Evolutionary conservation across 139 green algal species (phyloP).

Genomic region (Gonium pectorale): DNA sequence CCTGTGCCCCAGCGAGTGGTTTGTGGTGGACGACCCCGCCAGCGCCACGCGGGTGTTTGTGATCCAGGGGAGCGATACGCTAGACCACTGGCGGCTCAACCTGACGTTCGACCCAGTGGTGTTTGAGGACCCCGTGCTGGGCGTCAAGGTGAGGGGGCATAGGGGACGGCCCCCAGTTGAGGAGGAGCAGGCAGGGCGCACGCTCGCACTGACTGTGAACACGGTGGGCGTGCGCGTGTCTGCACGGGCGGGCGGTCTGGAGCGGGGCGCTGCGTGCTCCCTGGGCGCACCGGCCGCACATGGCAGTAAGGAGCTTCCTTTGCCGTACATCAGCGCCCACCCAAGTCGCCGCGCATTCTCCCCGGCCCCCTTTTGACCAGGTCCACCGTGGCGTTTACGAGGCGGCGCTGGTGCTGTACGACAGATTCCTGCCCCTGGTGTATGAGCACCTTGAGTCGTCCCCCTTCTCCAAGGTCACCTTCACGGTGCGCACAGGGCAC

Average conservation of each 20-base stretch:
- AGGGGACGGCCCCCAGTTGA: too few species aligned
- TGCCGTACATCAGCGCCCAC: too few species aligned
- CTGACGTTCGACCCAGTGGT: slow-evolving; percentile 95
- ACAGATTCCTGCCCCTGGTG: slow-evolving; percentile 90
- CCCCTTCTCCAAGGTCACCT: slow-evolving; percentile 79
- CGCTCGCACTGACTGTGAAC: too few species aligned
- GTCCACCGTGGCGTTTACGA: slow-evolving; percentile 97
- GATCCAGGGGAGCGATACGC: slow-evolving; percentile 75
- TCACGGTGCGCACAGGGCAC: slow-evolving; percentile 85
- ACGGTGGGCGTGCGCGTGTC: too few species aligned
- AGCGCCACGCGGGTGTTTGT: slow-evolving; percentile 78
- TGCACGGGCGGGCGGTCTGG: too few species aligned
- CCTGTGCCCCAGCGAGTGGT: slow-evolving; percentile 87
- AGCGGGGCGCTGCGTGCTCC: too few species aligned
- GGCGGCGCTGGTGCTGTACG: slow-evolving; percentile 87
- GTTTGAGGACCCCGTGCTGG: slow-evolving; percentile 91
- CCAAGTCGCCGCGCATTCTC: too few species aligned
- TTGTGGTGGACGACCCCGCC: slow-evolving; percentile 82
- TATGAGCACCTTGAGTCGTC: slow-evolving; percentile 83
- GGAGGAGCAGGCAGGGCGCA: too few species aligned
- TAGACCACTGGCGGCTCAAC: slow-evolving; percentile 91
- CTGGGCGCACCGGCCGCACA: too few species aligned
- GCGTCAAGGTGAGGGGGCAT: slow-evolving; percentile 72
- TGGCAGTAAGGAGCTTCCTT: too few species aligned
- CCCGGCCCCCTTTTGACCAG: too few species aligned